phyloP scores from a whole-genome alignment of 345 rosid species.

The Conringia planisiliqua region DNA sequence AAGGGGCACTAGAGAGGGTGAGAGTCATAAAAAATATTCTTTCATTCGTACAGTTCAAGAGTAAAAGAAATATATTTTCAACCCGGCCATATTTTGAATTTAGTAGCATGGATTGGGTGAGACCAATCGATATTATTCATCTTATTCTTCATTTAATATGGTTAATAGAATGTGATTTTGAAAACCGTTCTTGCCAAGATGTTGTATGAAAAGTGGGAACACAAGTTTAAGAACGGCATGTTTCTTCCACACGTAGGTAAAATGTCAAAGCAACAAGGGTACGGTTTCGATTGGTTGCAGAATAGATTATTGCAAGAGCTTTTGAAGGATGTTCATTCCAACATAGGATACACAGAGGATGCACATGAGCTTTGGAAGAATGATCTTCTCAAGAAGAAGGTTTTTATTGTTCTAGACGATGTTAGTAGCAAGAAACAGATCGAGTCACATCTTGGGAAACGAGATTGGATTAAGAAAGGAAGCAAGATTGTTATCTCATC shows the following conservation, averaged over 20 bases:
- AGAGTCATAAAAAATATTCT: too few species aligned
- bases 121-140: too few species aligned
- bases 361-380: not conserved
- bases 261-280: not conserved
- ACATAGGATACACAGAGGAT: not conserved
- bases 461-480: not conserved
- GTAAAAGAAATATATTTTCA: too few species aligned
- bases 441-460: not conserved
- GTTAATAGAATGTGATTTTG: too few species aligned
- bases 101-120: too few species aligned
- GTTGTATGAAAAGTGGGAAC: not conserved
- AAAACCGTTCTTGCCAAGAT: not conserved
- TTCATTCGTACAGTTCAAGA: too few species aligned
- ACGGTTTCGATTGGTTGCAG: not conserved
- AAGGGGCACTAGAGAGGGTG: too few species aligned
- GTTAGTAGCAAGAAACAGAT: not conserved
- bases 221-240: not conserved
- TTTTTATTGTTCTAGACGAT: slow-evolving; percentile 1
- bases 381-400: not conserved
- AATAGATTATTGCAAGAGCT: not conserved
- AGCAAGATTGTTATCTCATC: slow-evolving; percentile 22
- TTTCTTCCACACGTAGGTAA: not conserved
- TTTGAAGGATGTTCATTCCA: not conserved
- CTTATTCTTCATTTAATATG: too few species aligned
- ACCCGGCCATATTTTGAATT: too few species aligned